Evolutionary conservation across 768 basidiomycete genomes (phyloP).

Genomic region (Tricholoma sp.): DNA sequence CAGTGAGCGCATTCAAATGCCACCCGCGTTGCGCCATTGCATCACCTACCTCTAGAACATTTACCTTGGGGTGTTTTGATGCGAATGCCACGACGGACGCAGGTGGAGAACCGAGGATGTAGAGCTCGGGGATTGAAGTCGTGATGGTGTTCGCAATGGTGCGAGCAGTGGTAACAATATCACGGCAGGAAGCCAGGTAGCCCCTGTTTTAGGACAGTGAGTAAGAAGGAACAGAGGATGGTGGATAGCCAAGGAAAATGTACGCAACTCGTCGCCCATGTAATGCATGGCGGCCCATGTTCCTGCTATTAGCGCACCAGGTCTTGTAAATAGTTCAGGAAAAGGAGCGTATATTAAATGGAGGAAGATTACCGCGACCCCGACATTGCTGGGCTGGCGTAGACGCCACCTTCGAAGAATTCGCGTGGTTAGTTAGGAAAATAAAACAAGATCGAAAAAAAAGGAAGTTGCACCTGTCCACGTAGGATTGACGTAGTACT

Average conservation of each 20-base stretch:
- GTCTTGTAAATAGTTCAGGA: conserved; percentile 36
- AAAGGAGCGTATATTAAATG: background rate
- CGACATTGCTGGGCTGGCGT: conserved; percentile 84
- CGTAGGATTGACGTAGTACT: conserved; percentile 80
- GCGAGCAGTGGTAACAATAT: conserved; percentile 74
- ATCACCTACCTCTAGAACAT: conserved; percentile 89
- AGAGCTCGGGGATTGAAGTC: conserved; percentile 72
- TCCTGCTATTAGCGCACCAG: conserved; percentile 89
- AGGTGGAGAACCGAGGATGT: conserved; percentile 84
- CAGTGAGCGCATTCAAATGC: conserved; percentile 83
- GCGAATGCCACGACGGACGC: conserved; percentile 91
- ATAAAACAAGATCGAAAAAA: background rate
- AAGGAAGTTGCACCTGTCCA: conserved; percentile 58
- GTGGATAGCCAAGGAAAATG: background rate
- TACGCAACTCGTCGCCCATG: conserved; percentile 79
- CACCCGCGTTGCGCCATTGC: conserved; percentile 81
- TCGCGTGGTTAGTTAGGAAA: background rate
- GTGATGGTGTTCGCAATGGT: conserved; percentile 64
- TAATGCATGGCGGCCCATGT: conserved; percentile 97
- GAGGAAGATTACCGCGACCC: conserved; percentile 68
- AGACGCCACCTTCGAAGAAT: conserved; percentile 63
- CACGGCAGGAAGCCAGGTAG: conserved; percentile 79
- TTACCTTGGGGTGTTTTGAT: conserved; percentile 53
- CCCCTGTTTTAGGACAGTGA: conserved; percentile 44
- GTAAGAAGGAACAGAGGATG: conserved; percentile 2